A percentile compares a stretch with the other conserved stretches of the same genome.
Evolutionary conservation across 1,139 yeast genomes (phyloP).

Genomic region (Torulaspora globosa): DNA sequence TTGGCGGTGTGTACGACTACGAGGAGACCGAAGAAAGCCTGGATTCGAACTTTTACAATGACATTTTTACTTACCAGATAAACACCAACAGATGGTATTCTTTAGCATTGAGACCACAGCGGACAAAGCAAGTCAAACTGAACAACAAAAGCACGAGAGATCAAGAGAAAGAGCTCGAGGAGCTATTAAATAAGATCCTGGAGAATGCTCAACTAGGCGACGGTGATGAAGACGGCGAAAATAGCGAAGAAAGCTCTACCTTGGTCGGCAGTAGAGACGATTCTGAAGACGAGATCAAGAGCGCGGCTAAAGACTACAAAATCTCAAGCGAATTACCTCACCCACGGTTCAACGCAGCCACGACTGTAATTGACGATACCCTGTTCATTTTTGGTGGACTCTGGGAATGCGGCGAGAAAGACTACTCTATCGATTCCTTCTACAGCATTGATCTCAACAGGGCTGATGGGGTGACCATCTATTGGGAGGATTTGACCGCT

Average conservation of each 20-base stretch:
- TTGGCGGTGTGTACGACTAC: constrained; percentile 93
- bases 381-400: constrained; percentile 89
- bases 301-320: constrained; percentile 1
- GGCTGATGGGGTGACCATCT: constrained; percentile 80
- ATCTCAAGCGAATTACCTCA: constrained; percentile 69
- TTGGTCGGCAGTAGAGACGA: constrained; percentile 21
- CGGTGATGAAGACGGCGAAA: constrained; percentile 43
- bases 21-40: constrained; percentile 93
- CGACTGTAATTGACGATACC: constrained; percentile 80
- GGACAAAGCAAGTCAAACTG: constrained; percentile 45
- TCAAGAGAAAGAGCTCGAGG: constrained; percentile 78
- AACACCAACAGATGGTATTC: constrained; percentile 90
- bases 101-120: constrained; percentile 59
- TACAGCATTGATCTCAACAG: constrained; percentile 82
- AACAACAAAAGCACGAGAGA: constrained; percentile 39
- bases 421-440: constrained; percentile 76
- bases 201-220: constrained; percentile 65
- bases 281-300: constrained; percentile 4
- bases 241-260: constrained; percentile 40
- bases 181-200: constrained; percentile 66
- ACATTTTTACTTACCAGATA: constrained; percentile 73
- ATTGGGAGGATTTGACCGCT: constrained; percentile 80
- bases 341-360: constrained; percentile 79
- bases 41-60: constrained; percentile 80
- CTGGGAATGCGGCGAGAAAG: constrained; percentile 84